Conservation (phyloP, 768 basidiomycete genomes). For the Butyriboletus loyo region DNA sequence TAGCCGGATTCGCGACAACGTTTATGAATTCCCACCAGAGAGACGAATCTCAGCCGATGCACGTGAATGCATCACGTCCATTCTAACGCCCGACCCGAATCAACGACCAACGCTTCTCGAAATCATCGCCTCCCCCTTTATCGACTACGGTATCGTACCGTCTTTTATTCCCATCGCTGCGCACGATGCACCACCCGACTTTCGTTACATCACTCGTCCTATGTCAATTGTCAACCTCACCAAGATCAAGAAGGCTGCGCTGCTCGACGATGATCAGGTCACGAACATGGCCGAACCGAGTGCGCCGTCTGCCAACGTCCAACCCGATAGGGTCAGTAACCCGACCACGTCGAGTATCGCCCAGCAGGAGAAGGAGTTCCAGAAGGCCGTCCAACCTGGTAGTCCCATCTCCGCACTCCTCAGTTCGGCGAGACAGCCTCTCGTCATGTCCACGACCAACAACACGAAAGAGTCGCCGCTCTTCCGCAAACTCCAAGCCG, state of each 20-base stretch:
- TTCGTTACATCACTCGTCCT: conserved; percentile 57
- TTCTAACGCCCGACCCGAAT: conserved; percentile 82
- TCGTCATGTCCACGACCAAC: conserved; percentile 63
- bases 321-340: conserved; percentile 28
- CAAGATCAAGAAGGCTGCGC: conserved; percentile 56
- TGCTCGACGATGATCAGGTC: conserved; percentile 62
- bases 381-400: conserved; percentile 91
- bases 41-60: conserved; percentile 67
- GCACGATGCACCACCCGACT: conserved; percentile 73
- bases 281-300: conserved; percentile 44
- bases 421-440: conserved; percentile 82
- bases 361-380: conserved; percentile 94
- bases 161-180: conserved; percentile 77
- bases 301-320: conserved; percentile 19
- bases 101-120: conserved; percentile 80
- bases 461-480: conserved; percentile 34
- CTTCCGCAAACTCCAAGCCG: conserved; percentile 57
- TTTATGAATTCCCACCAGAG: conserved; percentile 88
- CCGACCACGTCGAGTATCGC: conserved; percentile 62
- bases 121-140: conserved; percentile 83
- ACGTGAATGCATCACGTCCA: conserved; percentile 74
- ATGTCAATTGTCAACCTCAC: conserved; percentile 69
- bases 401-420: conserved; percentile 91
- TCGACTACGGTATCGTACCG: conserved; percentile 78
- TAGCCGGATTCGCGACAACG: conserved; percentile 90